Evolutionary conservation across 2,329 filamentous ascomycete genomes (phyloP).

Genomic region (Cladosporium phlei): DNA sequence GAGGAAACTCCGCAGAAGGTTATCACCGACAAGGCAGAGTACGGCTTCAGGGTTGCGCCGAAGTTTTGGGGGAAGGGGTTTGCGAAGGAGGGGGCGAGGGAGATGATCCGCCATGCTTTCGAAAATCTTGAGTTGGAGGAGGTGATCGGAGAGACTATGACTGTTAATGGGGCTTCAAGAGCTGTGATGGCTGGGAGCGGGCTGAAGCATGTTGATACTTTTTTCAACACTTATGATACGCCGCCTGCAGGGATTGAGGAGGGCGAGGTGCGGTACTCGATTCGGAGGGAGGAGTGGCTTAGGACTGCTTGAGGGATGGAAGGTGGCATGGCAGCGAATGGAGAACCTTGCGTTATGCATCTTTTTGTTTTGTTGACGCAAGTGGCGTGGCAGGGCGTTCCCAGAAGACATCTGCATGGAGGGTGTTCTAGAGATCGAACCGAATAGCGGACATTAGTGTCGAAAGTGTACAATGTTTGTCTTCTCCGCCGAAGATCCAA

Average conservation of each 20-base stretch:
- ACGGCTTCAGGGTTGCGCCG: conserved; percentile 28
- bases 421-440: no score
- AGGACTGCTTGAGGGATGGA: not conserved
- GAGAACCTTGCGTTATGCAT: no score
- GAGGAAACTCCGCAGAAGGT: not conserved
- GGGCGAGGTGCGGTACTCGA: conserved; percentile 11
- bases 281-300: conserved; percentile 5
- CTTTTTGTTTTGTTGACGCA: no score
- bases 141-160: conserved; percentile 30
- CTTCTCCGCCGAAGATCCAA: no score
- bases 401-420: no score
- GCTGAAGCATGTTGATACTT: conserved; percentile 12
- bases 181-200: conserved; percentile 17
- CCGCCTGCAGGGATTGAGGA: conserved; percentile 13
- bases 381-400: no score
- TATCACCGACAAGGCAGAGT: conserved; percentile 19
- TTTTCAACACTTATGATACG: conserved; percentile 12
- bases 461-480: no score
- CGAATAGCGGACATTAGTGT: no score
- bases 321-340: no score
- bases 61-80: conserved; percentile 30
- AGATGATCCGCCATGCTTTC: conserved; percentile 29
- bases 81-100: conserved; percentile 31
- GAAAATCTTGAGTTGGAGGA: conserved; percentile 25
- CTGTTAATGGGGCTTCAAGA: conserved; percentile 28